phyloP scores from a whole-genome alignment of 179 eudicot genomes.

The Spinacia oleracea region DNA sequence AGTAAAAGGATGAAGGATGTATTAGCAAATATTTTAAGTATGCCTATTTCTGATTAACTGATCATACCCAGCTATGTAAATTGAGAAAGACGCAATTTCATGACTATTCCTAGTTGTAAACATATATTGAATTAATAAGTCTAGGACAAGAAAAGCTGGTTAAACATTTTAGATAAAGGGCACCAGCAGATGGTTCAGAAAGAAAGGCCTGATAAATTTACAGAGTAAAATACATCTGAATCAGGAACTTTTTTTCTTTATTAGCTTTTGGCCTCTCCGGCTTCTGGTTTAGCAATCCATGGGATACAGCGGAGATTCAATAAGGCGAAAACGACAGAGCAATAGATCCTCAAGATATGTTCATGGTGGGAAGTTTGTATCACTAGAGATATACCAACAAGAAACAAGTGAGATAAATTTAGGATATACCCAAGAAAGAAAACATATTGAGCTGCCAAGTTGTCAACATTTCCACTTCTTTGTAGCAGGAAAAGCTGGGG shows the following conservation, averaged over 20 bases:
- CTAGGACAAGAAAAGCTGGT: background rate
- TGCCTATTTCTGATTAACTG: background rate
- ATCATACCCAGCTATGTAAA: background rate
- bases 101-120: background rate
- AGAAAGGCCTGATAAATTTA: background rate
- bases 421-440: constrained; percentile 76
- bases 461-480: constrained; percentile 94
- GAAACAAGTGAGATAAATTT: constrained; percentile 12
- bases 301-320: background rate
- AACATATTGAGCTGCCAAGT: constrained; percentile 87
- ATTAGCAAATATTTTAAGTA: background rate
- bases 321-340: background rate
- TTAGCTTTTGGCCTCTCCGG: background rate
- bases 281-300: background rate
- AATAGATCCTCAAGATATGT: background rate
- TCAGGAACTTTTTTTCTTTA: background rate
- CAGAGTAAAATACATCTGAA: background rate
- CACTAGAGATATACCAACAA: background rate
- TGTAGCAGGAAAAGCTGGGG: constrained; percentile 92
- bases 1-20: background rate
- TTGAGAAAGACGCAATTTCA: background rate
- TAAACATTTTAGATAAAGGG: background rate
- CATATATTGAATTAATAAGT: background rate
- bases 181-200: background rate
- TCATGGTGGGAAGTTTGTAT: background rate